Evolutionary conservation across 176 grass and related monocot species (phyloP), one percentile per base, ranked within the genome.

Genomic region (Musa schizocarpa): DNA sequence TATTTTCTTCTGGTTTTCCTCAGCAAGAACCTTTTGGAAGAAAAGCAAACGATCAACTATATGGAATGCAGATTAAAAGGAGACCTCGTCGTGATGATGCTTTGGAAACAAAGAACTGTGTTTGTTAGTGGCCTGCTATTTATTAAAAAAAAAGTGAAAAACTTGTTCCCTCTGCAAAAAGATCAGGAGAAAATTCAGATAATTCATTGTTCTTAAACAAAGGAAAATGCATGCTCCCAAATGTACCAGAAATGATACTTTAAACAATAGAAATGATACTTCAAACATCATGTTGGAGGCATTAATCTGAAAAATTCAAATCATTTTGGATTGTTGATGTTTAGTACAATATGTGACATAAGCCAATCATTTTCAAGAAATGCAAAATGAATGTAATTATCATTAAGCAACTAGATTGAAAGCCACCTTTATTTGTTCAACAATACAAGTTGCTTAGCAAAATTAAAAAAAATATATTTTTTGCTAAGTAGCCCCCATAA

Each of bases 1-100:
- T 78, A 96, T 89, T 71, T 85, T 53, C 52, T 53, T 25, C 65
- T 96, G 89, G 72, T 87, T 87, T 73, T 80, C 80, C 50, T 59
- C 76, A 63, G 29, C 52, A 80, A 96, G 85, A 73, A 96, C 82
- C 89, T 96, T 77, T 49, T 70, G 16, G 25, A 70, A 22, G 14
- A 43, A 56, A 24, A 72, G 49, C 54, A 75, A 9, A 55, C 57
- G 78, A 56, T 63, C 72, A 72, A 78, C 64, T 56, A 2, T 50
- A 34, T 11, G 0, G 14, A 74, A 26, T 13, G 3, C 34, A 43
- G 34, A 43, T 43, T 43, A 43, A 43, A 43, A 43, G 34, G 34
- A 43, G 34, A 49, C 10, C 17, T 13, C 2, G 2, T 24, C 19
- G 2, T 29, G 49, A 10, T 20, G 22, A 29, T 34, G 19, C 6